Evolutionary conservation across 805 yeast species (phyloP), one percentile per base, ranked within the genome.

Genomic region (Pichia cephalocereana): DNA sequence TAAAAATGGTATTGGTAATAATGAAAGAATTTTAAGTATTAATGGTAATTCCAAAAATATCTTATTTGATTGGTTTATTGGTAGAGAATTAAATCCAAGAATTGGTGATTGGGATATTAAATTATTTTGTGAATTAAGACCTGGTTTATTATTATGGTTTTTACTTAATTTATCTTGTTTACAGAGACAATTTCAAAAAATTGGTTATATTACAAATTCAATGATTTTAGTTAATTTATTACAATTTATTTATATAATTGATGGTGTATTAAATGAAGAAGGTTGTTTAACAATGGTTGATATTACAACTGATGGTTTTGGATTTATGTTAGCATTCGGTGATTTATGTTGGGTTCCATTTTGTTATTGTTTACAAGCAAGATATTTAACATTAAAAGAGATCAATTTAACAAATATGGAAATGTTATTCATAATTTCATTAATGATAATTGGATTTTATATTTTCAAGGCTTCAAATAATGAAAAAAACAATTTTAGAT

Each of bases 261-360:
- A 93, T 62, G 96, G 97, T 44, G 95, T 91, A 0, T 69, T 87
- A 55, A 88, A 89, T 64, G 98, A 93, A 64, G 86, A 80, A 59
- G 97, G 97, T 7, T 77, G 82, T 12, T 70, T 93, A 50, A 80
- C 93, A 8, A 93, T 93, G 97, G 91, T 93, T 76, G 99, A 93
- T 65, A 80, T 90, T 44, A 85, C 95, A 8, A 86, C 96, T 11
- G 99, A 93, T 68, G 99, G 99, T 0, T 88, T 93, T 63, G 99
- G 99, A 1, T 90, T 83, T 68, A 93, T 93, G 99, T 72, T 93
- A 46, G 80, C 89, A 4, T 90, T 91, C 69, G 99, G 99, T 30
- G 99, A 93, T 63, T 73, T 93, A 58, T 81, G 93, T 2, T 76
- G 93, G 71, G 88, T 93, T 23, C 99, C 99, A 32, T 91, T 91